These are phyloP conservation scores for Canna indica DNA, from an alignment of 176 grass and related monocot species.

Conservation along the genomic window DNA sequence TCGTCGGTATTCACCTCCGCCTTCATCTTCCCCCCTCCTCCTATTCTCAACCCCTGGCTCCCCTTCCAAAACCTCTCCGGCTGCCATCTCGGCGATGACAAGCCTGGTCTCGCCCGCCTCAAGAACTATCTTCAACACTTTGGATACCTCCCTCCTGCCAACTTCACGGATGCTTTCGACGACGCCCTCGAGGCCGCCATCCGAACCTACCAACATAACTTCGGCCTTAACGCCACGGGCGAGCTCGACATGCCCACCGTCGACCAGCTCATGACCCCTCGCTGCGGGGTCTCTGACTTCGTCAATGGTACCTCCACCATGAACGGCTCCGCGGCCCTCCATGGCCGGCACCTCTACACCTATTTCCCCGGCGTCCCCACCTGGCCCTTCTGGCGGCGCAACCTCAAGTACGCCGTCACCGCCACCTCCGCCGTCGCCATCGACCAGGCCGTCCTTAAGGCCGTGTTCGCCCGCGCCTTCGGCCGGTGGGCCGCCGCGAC, in stretches of 20 bases:
- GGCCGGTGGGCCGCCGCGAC: constrained; percentile 56
- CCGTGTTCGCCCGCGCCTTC: constrained; percentile 66
- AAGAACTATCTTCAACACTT: constrained; percentile 64
- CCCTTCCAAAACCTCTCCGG: constrained; percentile 75
- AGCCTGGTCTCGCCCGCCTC: constrained; percentile 41
- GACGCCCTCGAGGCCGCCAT: constrained; percentile 45
- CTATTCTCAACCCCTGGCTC: constrained; percentile 54
- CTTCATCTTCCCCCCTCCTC: background rate
- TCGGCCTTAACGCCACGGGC: constrained; percentile 51
- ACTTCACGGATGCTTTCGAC: constrained; percentile 61
- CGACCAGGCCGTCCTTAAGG: constrained; percentile 26
- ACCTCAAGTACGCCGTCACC: constrained; percentile 47
- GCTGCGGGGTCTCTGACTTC: constrained; percentile 80
- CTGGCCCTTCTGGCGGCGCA: constrained; percentile 43
- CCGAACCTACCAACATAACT: constrained; percentile 55
- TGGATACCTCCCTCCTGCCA: constrained; percentile 55
- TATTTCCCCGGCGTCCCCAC: constrained; percentile 55
- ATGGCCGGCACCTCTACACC: constrained; percentile 60
- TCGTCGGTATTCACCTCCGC: background rate
- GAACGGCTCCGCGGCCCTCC: background rate
- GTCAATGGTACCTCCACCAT: constrained; percentile 59
- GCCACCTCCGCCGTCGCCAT: constrained; percentile 40
- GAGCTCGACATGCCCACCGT: constrained; percentile 47
- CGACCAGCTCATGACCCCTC: constrained; percentile 50
- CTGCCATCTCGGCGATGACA: constrained; percentile 52